A percentile compares a stretch with the other conserved stretches of the same genome.
Evolutionary conservation across 2,329 filamentous ascomycete genomes (phyloP).

Genomic region (Sporothrix luriei): DNA sequence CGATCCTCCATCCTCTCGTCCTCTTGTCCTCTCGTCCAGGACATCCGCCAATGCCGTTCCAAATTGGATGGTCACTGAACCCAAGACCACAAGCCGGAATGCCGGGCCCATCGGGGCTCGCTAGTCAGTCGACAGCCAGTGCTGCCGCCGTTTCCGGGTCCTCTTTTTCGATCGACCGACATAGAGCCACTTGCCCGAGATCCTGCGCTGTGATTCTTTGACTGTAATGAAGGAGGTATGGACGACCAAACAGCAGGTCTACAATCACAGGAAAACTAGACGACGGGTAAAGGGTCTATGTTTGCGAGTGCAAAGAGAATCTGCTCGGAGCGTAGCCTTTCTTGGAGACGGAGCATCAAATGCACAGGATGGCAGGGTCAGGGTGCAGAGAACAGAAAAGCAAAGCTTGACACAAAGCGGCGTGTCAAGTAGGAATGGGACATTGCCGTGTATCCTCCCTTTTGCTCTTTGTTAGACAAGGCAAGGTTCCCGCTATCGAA

Average conservation of each 20-base stretch:
- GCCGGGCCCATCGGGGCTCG: too few species aligned
- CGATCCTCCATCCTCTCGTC: too few species aligned
- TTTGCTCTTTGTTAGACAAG: background rate
- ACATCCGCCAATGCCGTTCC: background rate
- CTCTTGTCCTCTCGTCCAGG: background rate
- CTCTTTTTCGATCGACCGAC: background rate
- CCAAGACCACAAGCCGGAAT: too few species aligned
- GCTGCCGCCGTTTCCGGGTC: background rate
- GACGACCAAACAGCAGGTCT: too few species aligned
- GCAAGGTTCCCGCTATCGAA: background rate
- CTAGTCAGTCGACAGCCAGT: background rate
- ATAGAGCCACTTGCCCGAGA: background rate
- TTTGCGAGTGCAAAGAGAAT: background rate
- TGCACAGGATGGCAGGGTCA: background rate
- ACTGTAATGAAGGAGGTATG: too few species aligned
- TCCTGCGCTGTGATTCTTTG: background rate
- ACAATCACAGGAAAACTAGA: background rate
- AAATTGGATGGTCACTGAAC: background rate
- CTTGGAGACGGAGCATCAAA: background rate
- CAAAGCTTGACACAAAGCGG: constrained; percentile 28
- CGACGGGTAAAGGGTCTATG: background rate
- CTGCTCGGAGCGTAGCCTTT: constrained; percentile 11
- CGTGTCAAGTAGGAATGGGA: constrained; percentile 25
- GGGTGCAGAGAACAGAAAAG: background rate
- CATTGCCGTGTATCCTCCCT: background rate